Percentiles rank a stretch among this genome's conserved stretches.
phyloP scores from a whole-genome alignment of 2,329 filamentous ascomycete species.

The Dothideomycetes sp. region DNA sequence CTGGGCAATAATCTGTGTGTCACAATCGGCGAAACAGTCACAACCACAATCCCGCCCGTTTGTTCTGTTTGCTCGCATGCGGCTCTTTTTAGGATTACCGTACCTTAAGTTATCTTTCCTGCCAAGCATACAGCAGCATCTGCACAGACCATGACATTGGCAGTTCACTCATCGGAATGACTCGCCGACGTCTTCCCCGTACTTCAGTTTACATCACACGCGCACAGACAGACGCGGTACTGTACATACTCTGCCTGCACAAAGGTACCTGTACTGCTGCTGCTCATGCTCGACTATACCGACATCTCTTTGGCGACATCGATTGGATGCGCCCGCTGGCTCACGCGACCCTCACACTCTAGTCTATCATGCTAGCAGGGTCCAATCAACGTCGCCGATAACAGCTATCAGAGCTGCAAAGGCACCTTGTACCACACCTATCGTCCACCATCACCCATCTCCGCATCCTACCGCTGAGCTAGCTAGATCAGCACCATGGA shows the following conservation, averaged over 20 bases:
- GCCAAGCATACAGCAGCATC: no score
- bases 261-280: no score
- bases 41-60: not conserved
- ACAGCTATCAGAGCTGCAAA: not conserved
- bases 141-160: no score
- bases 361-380: not conserved
- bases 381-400: not conserved
- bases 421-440: not conserved
- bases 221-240: not conserved
- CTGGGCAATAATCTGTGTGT: not conserved
- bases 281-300: no score
- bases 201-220: no score
- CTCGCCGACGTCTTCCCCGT: no score
- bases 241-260: no score
- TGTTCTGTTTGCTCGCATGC: not conserved
- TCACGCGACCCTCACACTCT: not conserved
- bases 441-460: not conserved
- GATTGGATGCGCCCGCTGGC: no score
- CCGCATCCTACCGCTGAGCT: not conserved
- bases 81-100: no score
- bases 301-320: no score
- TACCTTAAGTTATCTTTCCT: no score
- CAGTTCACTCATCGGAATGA: no score
- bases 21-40: not conserved
- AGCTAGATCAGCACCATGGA: constrained; percentile 51